These are phyloP conservation scores for Canavalia ensiformis DNA, from an alignment of 306 rosid genomes.

Conservation along the genomic window DNA sequence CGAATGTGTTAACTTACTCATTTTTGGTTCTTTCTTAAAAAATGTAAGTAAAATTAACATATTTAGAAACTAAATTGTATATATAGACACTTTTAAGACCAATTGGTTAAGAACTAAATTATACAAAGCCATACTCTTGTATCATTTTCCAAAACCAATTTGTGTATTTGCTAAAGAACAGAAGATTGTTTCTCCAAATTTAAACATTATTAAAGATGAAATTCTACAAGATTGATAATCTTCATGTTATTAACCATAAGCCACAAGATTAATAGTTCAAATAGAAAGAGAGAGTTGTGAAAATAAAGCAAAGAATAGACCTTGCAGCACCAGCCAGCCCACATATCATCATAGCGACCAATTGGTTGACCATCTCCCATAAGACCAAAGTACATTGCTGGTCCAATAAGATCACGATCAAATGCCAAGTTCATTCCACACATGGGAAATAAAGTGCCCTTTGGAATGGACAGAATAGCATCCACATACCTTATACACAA, in stretches of 20 bases:
- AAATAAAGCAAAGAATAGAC: conserved; percentile 31
- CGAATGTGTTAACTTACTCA: too few species aligned
- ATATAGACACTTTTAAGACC: too few species aligned
- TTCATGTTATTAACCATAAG: background rate
- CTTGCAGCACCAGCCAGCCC: conserved; percentile 98
- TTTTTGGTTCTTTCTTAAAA: too few species aligned
- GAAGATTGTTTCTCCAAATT: background rate
- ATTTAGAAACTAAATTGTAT: too few species aligned
- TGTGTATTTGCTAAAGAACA: too few species aligned
- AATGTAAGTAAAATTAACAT: too few species aligned
- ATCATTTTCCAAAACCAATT: too few species aligned
- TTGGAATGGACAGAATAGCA: conserved; percentile 58
- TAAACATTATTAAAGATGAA: background rate
- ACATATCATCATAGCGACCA: conserved; percentile 91
- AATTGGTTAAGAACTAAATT: too few species aligned
- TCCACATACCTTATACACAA: conserved; percentile 60
- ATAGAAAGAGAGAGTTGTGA: background rate
- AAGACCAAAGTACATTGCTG: conserved; percentile 97
- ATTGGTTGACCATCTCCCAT: conserved; percentile 98
- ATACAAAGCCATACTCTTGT: too few species aligned
- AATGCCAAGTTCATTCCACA: conserved; percentile 96
- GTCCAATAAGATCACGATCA: conserved; percentile 90
- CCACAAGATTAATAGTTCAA: conserved; percentile 1
- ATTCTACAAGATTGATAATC: background rate
- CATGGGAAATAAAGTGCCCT: conserved; percentile 74